Evolutionary conservation across 176 grass and related monocot genomes (phyloP), one percentile per base, ranked within the genome.

Genomic region (Canna indica): DNA sequence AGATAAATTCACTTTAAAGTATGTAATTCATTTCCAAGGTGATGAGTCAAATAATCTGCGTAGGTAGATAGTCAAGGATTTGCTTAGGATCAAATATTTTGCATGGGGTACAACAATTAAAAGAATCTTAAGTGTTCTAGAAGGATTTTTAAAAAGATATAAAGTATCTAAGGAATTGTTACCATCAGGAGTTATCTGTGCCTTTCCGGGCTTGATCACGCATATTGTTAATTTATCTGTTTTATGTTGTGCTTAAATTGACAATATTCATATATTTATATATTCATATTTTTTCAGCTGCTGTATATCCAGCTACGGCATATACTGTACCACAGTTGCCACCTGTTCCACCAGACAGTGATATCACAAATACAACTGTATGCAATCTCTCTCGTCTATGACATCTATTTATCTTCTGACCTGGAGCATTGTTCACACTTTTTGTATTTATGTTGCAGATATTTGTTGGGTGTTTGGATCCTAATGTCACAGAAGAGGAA

Each of bases 401-500:
- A 2, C 41, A 48, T 70, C 14, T 48, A 18, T 29, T 7, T 48
- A 31, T 4, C 27, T 31, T 70, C 12, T 32, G 14, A 45, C 5
- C 15, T n/a, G 34, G 22, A 28, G 20, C 38, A 52, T 48, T 64
- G 14, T 62, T 46, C 3, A 64, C 44, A n/a, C 12, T 5, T 61
- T 53, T 68, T 33, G 13, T 45, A 22, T 28, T 15, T 32, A 53
- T 61, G 16, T 73, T 93, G 67, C 82, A 99, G 94, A 99, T 99
- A 82, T 93, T 93, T 90, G 82, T 93, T 74, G 94, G 94, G 46
- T 87, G 92, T 64, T 84, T 99, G 90, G 94, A 99, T 46, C 87
- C 84, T 9, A 99, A 90, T 80, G 80, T 93, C 76, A 85, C 82
- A 16, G 89, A 99, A 84, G 94, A 93, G 57, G 94, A 99, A 73